Conservation (phyloP, 2,329 filamentous ascomycete genomes). For the Pochonia chlamydosporia region DNA sequence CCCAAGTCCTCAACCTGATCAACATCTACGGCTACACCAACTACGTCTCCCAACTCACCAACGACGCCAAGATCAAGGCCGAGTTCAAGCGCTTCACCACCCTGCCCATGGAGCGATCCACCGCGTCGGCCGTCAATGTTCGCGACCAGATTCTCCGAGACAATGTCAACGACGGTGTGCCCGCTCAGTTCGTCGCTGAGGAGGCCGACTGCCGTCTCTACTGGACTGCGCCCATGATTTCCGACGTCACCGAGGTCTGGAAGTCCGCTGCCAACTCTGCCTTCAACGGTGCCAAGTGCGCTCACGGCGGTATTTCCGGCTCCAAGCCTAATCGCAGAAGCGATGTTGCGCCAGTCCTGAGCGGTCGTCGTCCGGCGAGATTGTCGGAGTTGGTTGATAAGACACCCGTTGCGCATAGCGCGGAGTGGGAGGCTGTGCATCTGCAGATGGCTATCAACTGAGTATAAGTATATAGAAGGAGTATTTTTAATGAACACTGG, state of each 20-base stretch:
- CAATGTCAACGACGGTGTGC: conserved; percentile 32
- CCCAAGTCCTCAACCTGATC: conserved; percentile 29
- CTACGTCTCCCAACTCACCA: conserved; percentile 17
- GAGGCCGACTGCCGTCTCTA: conserved; percentile 44
- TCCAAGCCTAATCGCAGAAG: conserved; percentile 4
- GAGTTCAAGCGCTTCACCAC: conserved; percentile 24
- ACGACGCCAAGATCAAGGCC: conserved; percentile 18
- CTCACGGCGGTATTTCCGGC: conserved; percentile 25
- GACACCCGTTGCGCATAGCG: background rate
- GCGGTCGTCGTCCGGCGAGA: background rate
- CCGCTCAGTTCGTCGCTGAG: conserved; percentile 43
- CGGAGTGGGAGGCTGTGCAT: conserved; percentile 6
- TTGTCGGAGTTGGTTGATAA: conserved; percentile 5
- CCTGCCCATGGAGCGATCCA: conserved; percentile 27
- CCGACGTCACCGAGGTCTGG: conserved; percentile 41
- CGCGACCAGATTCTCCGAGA: conserved; percentile 32
- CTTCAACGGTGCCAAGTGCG: conserved; percentile 35
- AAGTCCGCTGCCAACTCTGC: conserved; percentile 34
- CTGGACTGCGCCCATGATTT: conserved; percentile 44
- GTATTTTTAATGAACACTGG: no score
- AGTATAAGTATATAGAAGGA: background rate
- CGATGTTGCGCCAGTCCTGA: background rate
- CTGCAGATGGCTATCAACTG: conserved; percentile 7
- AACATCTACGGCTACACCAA: conserved; percentile 21
- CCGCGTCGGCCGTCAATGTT: conserved; percentile 28